phyloP scores from a whole-genome alignment of 176 grass and related monocot genomes.

The Chloris gayana region DNA sequence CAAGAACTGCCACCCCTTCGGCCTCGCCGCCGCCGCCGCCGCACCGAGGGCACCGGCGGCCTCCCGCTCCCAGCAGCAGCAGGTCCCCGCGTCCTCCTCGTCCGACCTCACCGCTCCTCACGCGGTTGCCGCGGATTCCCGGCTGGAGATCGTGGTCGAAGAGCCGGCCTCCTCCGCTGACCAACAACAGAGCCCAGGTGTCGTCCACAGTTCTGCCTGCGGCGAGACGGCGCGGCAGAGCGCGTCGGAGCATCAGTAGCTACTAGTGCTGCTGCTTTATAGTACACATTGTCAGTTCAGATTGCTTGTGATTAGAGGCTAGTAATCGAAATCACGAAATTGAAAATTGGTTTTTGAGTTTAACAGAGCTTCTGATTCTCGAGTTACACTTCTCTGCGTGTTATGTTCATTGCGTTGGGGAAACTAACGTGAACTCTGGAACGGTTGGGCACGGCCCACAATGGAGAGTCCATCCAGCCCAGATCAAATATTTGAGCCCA shows the following conservation, averaged over 20 bases:
- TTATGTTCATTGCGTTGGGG: no score
- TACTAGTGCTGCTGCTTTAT: neutral
- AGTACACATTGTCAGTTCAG: neutral
- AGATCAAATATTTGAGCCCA: no score
- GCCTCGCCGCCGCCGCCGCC: slow-evolving; percentile 24
- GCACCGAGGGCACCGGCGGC: neutral
- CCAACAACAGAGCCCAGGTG: neutral
- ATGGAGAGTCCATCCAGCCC: no score
- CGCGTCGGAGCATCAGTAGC: slow-evolving; percentile 19
- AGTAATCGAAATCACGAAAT: neutral
- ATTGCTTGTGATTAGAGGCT: neutral
- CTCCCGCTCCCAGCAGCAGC: neutral
- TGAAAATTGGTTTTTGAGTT: neutral
- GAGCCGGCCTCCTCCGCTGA: neutral
- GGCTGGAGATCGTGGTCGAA: slow-evolving; percentile 36
- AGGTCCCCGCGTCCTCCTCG: slow-evolving; percentile 19
- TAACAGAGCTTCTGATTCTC: slow-evolving; percentile 1
- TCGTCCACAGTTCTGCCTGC: neutral
- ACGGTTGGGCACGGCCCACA: no score
- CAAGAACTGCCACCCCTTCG: neutral
- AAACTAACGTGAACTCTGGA: no score
- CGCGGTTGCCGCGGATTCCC: neutral
- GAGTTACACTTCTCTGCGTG: no score
- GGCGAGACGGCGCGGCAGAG: slow-evolving; percentile 4
- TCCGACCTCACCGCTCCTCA: slow-evolving; percentile 1